Conservation (phyloP, 768 basidiomycete species). For the Phylloporus arenicola region DNA sequence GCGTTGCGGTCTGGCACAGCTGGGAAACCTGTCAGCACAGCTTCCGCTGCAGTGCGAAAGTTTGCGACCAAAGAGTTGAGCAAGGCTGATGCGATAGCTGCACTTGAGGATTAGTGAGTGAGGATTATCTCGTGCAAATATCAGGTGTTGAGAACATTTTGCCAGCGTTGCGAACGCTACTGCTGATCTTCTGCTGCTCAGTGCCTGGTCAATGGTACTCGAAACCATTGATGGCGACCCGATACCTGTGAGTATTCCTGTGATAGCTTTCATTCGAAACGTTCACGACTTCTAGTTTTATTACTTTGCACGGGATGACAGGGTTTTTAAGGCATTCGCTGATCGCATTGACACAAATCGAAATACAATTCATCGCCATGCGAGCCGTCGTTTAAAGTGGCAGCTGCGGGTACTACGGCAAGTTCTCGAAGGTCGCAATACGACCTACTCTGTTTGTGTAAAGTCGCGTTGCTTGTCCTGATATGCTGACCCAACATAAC, state of each 20-base stretch:
- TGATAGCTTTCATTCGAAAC: not conserved
- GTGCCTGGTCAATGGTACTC: slow-evolving; percentile 66
- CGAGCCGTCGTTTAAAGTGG: slow-evolving; percentile 59
- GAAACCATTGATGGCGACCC: slow-evolving; percentile 54
- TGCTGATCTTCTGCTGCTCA: slow-evolving; percentile 76
- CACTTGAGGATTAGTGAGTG: slow-evolving; percentile 88
- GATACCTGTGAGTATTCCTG: slow-evolving; percentile 59
- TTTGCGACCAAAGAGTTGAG: slow-evolving; percentile 86
- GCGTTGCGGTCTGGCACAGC: slow-evolving; percentile 63
- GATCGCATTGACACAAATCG: slow-evolving; percentile 38
- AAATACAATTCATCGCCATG: slow-evolving; percentile 41
- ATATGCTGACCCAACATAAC: slow-evolving; percentile 6
- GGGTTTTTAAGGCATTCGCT: slow-evolving; percentile 67
- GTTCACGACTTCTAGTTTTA: slow-evolving; percentile 45
- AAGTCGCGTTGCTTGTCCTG: not conserved
- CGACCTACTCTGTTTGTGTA: slow-evolving; percentile 57
- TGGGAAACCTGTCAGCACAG: slow-evolving; percentile 70
- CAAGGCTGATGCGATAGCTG: slow-evolving; percentile 70
- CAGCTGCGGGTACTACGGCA: slow-evolving; percentile 61
- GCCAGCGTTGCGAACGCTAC: slow-evolving; percentile 83
- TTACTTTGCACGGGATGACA: slow-evolving; percentile 90
- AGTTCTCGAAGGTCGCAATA: slow-evolving; percentile 60
- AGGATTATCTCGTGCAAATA: not conserved
- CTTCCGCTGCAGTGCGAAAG: slow-evolving; percentile 69
- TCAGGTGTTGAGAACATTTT: not conserved